Evolutionary conservation across 2,329 filamentous ascomycete species (phyloP), one percentile per base, ranked within the genome.

Genomic region (Pseudogymnoascus sp.): DNA sequence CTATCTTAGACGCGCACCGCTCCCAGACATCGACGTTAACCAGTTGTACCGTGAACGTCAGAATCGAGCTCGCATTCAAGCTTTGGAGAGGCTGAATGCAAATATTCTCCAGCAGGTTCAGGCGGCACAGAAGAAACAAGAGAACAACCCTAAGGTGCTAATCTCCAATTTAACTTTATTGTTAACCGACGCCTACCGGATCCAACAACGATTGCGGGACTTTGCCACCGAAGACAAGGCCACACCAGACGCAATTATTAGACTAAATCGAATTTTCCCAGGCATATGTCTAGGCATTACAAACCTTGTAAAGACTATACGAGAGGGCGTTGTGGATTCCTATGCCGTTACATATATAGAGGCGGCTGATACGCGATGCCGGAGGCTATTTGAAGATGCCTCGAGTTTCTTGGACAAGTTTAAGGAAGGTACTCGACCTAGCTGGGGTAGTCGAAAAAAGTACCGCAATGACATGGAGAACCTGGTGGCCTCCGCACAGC

Each of bases 1-100:
- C 7, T 72, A 69, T 61, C 63, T 71, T 14, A 70, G 67, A 61
- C 66, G 70, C 5, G 53, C 65, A 11, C 67, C 70, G 8, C 33
- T 19, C 2, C 53, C 62, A n/a, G 67, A 66, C 24, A 3, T 67
- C 24, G 67, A 68, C 35, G 47, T 68, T 1, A 59, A 67, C 3
- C 61, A 53, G 1, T 13, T 73, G 3, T 67, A 65, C 24, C 63
- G 68, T 6, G 16, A 37, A 59, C 6, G 63, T 68, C 1, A 69
- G 71, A 29, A 68, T 47, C 31, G 61, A 53, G 16, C 69, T 64
- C 50, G 35, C 35, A 42, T 56, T 19, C 29, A 61, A 16, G 44
- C 61, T 14, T 62, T 63, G 26, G 64, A 61, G 10, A 64, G 50
- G 64, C 61, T 59, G 64, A 59, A 33, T 60, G 26, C 21, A 65